Base-by-base conservation (phyloP, 2,329 filamentous ascomycete genomes). In the Dothideomycetes sp. region DNA sequence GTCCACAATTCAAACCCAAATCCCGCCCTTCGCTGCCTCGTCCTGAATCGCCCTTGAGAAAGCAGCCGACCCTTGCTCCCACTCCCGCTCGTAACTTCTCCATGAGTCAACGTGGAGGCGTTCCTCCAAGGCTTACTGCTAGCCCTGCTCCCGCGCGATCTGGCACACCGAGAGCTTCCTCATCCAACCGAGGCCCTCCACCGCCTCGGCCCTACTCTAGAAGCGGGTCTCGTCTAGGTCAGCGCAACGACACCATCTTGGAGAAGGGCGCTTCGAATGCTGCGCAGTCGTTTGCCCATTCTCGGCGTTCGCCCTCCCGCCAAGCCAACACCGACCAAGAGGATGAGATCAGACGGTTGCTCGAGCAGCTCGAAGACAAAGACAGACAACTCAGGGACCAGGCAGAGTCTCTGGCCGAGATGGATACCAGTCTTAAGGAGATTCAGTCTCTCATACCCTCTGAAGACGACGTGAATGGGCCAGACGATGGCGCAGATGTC, bases 331-430 rank as follows among this genome's bases (percentile, higher is more conserved):
- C 45, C 12, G 54, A 57, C 5, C 53, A 59, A 22, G 81, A 82
- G 22, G 79, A 82, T 32, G 84, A 94, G 56, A 60, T 93, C 5
- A 79, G 82, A 50, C 72, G 77, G 22, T 68, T 98, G 19, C 79
- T 76, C 45, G 65, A 70, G 30, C 76, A 89, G 58, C 70, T 96
- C 15, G 79, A 87, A 47, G 87, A 94, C 45, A 79, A 86, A 19
- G 87, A 96, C 50, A 77, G 72, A 48, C 85, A 94, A 57, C 66
- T 98, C n/a, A 81, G 80, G 50, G 91, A 95, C 32, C 91, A 98
- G 59, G 79, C 85, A 2, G 68, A 76, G 4, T 84, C 81, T 14
- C 64, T 98, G 38, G 72, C 79, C 11, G 91, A 98, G 50, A 95
- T 98, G 81, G 89, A 98, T 56, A 75, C 72, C 44, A 89, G 81